Percentiles rank a stretch among this genome's conserved stretches.
phyloP scores from a whole-genome alignment of 2,329 filamentous ascomycete genomes.

The Penicillium sp. region DNA sequence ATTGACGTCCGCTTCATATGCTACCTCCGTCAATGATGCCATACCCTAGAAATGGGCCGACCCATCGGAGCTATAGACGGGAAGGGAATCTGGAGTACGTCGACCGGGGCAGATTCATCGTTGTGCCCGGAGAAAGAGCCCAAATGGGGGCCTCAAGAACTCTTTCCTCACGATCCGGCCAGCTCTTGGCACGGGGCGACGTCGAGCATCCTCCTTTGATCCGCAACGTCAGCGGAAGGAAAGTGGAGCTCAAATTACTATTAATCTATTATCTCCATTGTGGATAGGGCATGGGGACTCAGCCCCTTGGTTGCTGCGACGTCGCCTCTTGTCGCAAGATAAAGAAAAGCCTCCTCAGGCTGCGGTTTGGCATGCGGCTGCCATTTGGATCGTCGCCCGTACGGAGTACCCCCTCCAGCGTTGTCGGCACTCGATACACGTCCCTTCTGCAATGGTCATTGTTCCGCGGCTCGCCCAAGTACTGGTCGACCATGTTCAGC shows the following conservation, averaged over 20 bases:
- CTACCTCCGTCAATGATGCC: background rate
- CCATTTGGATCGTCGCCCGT: background rate
- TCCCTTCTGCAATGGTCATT: background rate
- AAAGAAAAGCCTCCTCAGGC: background rate
- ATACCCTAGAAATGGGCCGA: background rate
- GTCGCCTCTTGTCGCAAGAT: background rate
- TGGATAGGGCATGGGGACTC: background rate
- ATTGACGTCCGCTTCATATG: background rate
- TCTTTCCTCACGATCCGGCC: background rate
- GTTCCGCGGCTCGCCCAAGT: background rate
- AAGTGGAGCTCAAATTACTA: background rate
- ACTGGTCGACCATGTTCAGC: background rate
- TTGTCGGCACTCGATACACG: background rate
- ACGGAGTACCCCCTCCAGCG: background rate
- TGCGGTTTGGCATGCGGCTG: background rate
- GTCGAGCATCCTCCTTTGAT: slow-evolving; percentile 3
- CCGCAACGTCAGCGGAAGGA: background rate
- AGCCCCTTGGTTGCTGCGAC: background rate
- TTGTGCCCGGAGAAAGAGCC: background rate
- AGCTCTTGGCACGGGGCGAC: slow-evolving; percentile 8
- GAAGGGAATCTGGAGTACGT: background rate
- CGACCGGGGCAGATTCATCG: background rate
- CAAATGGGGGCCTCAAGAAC: background rate
- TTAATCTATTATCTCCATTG: background rate
- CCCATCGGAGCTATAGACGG: background rate